Percentiles rank a stretch among this genome's conserved stretches.
phyloP scores from a whole-genome alignment of 768 basidiomycete species.

The Pleurotus cornucopiae region DNA sequence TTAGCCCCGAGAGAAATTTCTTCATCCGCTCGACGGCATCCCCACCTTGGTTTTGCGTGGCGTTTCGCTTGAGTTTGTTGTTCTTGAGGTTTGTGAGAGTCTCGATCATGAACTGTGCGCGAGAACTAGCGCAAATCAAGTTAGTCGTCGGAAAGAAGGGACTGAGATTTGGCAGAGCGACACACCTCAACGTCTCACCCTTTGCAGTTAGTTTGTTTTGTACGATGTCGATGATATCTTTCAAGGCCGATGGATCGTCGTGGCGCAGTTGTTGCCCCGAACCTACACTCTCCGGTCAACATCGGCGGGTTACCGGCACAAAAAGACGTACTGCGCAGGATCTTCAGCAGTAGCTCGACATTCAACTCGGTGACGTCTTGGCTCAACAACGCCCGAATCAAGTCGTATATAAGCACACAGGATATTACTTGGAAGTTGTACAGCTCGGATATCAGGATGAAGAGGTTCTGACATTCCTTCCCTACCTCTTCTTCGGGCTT shows the following conservation, averaged over 20 bases:
- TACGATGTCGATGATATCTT: conserved; percentile 84
- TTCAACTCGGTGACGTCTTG: conserved; percentile 67
- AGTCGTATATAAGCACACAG: conserved; percentile 83
- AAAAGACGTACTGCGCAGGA: conserved; percentile 64
- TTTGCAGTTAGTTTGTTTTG: conserved; percentile 62
- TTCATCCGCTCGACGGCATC: conserved; percentile 85
- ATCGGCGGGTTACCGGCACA: neutral
- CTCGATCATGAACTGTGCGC: conserved; percentile 94
- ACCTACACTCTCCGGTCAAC: conserved; percentile 41
- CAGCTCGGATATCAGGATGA: conserved; percentile 84
- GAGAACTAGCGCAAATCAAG: conserved; percentile 51
- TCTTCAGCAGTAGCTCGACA: conserved; percentile 84
- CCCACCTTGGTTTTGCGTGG: conserved; percentile 62
- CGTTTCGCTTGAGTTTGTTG: conserved; percentile 70
- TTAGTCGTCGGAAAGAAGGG: neutral
- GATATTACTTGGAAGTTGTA: conserved; percentile 97
- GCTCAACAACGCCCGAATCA: conserved; percentile 73
- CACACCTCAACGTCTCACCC: conserved; percentile 49
- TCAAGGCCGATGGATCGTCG: conserved; percentile 89
- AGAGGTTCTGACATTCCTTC: conserved; percentile 87
- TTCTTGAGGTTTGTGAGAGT: conserved; percentile 90
- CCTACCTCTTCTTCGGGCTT: conserved; percentile 40
- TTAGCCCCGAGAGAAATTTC: conserved; percentile 74
- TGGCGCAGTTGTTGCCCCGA: conserved; percentile 89
- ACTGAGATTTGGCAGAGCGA: neutral